phyloP scores from a whole-genome alignment of 768 basidiomycete genomes.

The Pisolithus sp. region DNA sequence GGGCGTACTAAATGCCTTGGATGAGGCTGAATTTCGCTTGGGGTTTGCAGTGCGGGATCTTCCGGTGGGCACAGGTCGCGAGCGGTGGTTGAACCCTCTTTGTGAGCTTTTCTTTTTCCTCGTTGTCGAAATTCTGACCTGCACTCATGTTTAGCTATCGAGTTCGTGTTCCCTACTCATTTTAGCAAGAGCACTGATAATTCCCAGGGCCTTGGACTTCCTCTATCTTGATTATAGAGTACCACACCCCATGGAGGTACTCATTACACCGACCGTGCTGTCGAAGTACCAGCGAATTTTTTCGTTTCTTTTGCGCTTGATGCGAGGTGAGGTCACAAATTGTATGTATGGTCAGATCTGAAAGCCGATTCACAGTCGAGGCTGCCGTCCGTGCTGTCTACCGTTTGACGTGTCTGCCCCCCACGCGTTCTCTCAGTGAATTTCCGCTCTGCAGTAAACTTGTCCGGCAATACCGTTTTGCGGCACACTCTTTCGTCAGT shows the following conservation, averaged over 20 bases:
- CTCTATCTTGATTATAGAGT: slow-evolving; percentile 86
- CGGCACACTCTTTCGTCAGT: slow-evolving; percentile 62
- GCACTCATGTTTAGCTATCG: slow-evolving; percentile 32
- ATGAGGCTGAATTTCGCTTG: slow-evolving; percentile 69
- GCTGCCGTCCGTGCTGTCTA: slow-evolving; percentile 59
- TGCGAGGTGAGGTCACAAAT: slow-evolving; percentile 50
- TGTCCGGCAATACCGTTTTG: slow-evolving; percentile 67
- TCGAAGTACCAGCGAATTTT: slow-evolving; percentile 85
- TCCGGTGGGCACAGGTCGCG: slow-evolving; percentile 53
- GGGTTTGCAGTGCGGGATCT: slow-evolving; percentile 83
- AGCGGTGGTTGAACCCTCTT: slow-evolving; percentile 77
- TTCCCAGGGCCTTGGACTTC: slow-evolving; percentile 74
- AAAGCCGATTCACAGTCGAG: slow-evolving; percentile 45
- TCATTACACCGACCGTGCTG: slow-evolving; percentile 68
- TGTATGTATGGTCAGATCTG: not conserved
- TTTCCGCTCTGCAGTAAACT: slow-evolving; percentile 44
- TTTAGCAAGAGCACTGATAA: not conserved
- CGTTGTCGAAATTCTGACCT: not conserved
- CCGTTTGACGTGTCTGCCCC: slow-evolving; percentile 46
- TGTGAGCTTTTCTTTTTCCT: slow-evolving; percentile 43
- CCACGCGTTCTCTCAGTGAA: slow-evolving; percentile 52
- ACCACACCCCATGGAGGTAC: slow-evolving; percentile 65
- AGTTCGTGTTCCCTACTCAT: slow-evolving; percentile 31
- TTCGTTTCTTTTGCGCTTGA: slow-evolving; percentile 68
- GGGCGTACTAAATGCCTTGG: slow-evolving; percentile 31